Conservation (phyloP, 2,329 filamentous ascomycete genomes). For the Scedosporium aurantiacum region DNA sequence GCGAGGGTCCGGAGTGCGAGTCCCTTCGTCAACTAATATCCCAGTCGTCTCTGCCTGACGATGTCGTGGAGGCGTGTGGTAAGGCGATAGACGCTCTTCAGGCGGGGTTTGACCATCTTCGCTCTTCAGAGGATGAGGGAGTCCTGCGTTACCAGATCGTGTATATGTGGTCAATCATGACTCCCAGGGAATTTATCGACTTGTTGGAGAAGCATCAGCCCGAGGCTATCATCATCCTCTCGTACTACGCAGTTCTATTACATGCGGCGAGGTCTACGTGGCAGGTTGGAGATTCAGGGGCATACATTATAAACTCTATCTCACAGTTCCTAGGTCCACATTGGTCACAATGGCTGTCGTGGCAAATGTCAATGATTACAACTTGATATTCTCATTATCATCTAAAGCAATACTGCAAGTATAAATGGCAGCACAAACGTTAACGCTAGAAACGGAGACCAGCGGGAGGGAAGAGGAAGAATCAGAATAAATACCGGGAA, state of each 20-base stretch:
- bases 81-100: not conserved
- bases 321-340: not conserved
- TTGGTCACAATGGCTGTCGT: conserved; percentile 1
- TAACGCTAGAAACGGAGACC: not conserved
- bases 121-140: not conserved
- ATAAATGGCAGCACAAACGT: not conserved
- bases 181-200: conserved; percentile 14
- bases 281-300: conserved; percentile 17
- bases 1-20: not conserved
- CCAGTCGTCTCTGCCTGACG: not conserved
- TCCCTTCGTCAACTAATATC: not conserved
- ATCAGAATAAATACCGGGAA: not conserved
- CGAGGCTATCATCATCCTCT: conserved; percentile 17
- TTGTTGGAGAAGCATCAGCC: conserved; percentile 14
- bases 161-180: conserved; percentile 16
- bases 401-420: not conserved
- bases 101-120: not conserved
- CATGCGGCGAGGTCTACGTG: conserved; percentile 16
- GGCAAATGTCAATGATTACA: not conserved
- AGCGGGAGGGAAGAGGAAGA: not conserved
- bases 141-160: conserved; percentile 14
- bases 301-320: not conserved
- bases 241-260: conserved; percentile 18
- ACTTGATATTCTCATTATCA: not conserved
- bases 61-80: not conserved